A percentile compares a stretch with the other conserved stretches of the same genome.
phyloP scores from a whole-genome alignment of 2,329 filamentous ascomycete genomes.

The Cladosporium sp. region DNA sequence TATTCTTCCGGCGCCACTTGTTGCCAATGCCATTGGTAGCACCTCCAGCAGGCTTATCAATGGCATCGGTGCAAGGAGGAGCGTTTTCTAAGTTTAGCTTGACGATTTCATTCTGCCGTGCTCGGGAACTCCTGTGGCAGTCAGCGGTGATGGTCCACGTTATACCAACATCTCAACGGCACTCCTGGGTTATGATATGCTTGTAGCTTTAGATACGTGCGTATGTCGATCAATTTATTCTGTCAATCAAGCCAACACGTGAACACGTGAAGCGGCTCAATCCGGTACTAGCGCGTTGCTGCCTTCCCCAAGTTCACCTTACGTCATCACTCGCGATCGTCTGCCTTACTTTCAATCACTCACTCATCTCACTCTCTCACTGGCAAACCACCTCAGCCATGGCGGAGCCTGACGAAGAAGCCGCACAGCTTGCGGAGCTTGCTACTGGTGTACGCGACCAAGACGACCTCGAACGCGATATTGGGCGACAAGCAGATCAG shows the following conservation, averaged over 20 bases:
- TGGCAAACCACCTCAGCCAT: not conserved
- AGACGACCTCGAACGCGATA: slow-evolving; percentile 86
- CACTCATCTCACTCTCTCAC: not conserved
- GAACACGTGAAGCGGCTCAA: not conserved
- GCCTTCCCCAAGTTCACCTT: not conserved
- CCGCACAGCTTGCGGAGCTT: slow-evolving; percentile 42
- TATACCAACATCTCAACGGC: not conserved
- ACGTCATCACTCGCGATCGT: not conserved
- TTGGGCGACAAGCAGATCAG: slow-evolving; percentile 66
- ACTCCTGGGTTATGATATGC: not conserved
- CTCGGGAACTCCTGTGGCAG: no score
- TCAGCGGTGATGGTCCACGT: not conserved
- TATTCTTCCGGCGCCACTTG: not conserved
- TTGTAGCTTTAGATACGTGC: not conserved
- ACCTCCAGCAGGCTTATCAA: not conserved
- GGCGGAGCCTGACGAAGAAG: slow-evolving; percentile 36
- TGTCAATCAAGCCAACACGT: not conserved
- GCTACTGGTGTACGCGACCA: slow-evolving; percentile 69
- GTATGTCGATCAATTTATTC: not conserved
- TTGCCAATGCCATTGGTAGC: not conserved
- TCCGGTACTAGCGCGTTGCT: not conserved
- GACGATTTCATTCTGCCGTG: not conserved
- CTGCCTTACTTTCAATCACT: not conserved
- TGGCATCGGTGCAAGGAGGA: not conserved
- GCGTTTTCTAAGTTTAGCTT: not conserved